A percentile compares a stretch with the other conserved stretches of the same genome.
Conservation (phyloP, 257 asterid species). For the Schizonepeta tenuifolia region DNA sequence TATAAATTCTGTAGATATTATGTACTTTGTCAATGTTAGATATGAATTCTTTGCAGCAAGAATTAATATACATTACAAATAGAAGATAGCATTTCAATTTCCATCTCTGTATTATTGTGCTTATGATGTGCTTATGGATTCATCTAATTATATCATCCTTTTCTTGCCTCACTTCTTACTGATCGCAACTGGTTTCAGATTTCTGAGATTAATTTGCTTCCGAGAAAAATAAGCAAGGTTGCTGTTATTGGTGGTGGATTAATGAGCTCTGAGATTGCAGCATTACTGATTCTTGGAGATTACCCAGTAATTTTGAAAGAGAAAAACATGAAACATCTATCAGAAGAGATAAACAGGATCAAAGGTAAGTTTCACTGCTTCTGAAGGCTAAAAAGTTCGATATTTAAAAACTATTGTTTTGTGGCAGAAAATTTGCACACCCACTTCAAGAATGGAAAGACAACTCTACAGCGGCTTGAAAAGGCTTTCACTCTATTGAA, state of each 20-base stretch:
- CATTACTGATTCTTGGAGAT: slow-evolving; percentile 42
- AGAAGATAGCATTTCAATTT: not conserved
- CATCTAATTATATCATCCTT: slow-evolving; percentile 10
- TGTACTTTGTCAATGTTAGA: not conserved
- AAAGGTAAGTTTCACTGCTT: slow-evolving; percentile 31
- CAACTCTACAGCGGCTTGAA: slow-evolving; percentile 33
- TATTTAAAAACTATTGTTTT: slow-evolving; percentile 20
- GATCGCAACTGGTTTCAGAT: slow-evolving; percentile 40
- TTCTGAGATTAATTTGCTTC: slow-evolving; percentile 46
- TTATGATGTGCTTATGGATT: slow-evolving; percentile 1
- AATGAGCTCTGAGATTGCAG: slow-evolving; percentile 52
- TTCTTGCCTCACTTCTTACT: slow-evolving; percentile 25
- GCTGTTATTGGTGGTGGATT: slow-evolving; percentile 61
- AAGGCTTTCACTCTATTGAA: slow-evolving; percentile 41
- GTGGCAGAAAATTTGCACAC: slow-evolving; percentile 42
- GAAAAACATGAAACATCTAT: slow-evolving; percentile 39
- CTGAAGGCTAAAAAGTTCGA: slow-evolving; percentile 5
- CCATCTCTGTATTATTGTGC: not conserved
- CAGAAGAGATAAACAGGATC: slow-evolving; percentile 30
- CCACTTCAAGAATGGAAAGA: slow-evolving; percentile 44
- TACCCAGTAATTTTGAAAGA: slow-evolving; percentile 52
- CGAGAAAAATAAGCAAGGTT: slow-evolving; percentile 51
- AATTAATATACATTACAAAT: slow-evolving; percentile 1
- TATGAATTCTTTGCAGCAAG: slow-evolving; percentile 1
- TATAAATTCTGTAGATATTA: slow-evolving; percentile 3